phyloP scores from a whole-genome alignment of 2,329 filamentous ascomycete species.

The Fusarium hostae region DNA sequence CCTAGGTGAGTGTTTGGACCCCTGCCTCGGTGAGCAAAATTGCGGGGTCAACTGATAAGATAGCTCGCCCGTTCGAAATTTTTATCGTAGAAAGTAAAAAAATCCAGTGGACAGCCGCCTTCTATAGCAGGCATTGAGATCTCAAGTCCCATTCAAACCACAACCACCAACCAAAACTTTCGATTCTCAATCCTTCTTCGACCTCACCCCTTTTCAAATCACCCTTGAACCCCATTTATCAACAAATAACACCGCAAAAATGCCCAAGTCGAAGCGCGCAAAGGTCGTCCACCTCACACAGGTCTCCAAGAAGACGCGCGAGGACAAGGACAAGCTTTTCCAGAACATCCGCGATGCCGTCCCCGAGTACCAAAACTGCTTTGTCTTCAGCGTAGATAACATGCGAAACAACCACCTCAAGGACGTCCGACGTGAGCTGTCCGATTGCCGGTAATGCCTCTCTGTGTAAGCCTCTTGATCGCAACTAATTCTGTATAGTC shows the following conservation, averaged over 20 bases:
- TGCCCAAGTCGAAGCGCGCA: conserved; percentile 97
- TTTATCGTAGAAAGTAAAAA: conserved; percentile 44
- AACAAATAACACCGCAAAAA: conserved; percentile 55
- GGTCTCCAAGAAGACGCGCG: conserved; percentile 91
- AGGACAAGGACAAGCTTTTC: conserved; percentile 91
- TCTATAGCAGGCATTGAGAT: conserved; percentile 37
- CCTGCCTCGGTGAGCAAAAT: conserved; percentile 37
- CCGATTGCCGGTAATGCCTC: conserved; percentile 78
- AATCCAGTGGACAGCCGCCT: conserved; percentile 36
- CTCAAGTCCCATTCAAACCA: conserved; percentile 14
- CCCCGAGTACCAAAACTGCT: conserved; percentile 88
- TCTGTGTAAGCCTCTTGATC: background rate
- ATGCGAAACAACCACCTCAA: conserved; percentile 98
- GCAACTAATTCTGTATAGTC: conserved; percentile 58
- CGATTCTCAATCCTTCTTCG: conserved; percentile 7
- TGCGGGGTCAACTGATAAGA: conserved; percentile 46
- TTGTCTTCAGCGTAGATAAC: conserved; percentile 94
- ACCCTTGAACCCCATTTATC: background rate
- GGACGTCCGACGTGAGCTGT: conserved; percentile 84
- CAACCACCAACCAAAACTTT: background rate
- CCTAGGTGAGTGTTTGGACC: conserved; percentile 26
- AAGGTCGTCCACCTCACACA: conserved; percentile 91
- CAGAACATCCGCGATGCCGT: conserved; percentile 86
- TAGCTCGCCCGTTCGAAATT: conserved; percentile 32
- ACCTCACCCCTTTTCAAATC: background rate